These are phyloP conservation scores for Hyaloperonospora brassicae DNA, from an alignment of 352 stramenopile genomes.

Conservation along the genomic window DNA sequence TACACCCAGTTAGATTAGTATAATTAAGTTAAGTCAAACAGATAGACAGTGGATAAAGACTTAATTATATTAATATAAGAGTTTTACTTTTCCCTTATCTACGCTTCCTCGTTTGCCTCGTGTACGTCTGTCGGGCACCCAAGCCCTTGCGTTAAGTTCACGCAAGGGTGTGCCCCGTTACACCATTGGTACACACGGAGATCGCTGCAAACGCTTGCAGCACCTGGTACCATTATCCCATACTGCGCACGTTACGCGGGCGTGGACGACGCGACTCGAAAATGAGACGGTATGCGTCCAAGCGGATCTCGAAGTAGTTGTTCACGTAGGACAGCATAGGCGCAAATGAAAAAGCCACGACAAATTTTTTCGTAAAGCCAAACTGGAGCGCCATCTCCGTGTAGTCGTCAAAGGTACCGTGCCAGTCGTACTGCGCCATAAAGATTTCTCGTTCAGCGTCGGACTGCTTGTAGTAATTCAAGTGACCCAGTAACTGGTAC, in stretches of 20 bases:
- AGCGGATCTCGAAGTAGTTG: conserved; percentile 89
- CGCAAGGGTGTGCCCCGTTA: too few species aligned
- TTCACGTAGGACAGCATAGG: conserved; percentile 88
- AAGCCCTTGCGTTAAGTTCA: too few species aligned
- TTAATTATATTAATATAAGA: too few species aligned
- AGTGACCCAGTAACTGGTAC: conserved; percentile 49
- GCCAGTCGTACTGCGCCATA: conserved; percentile 76
- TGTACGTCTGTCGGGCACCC: too few species aligned
- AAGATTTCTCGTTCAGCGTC: conserved; percentile 67
- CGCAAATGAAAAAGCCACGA: conserved; percentile 89
- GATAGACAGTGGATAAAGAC: too few species aligned
- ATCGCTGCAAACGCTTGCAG: conserved; percentile 86
- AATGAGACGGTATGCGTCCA: conserved; percentile 83
- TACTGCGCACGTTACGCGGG: conserved; percentile 73
- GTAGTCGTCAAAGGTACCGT: conserved; percentile 89
- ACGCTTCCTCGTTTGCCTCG: too few species aligned
- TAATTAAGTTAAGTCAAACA: too few species aligned
- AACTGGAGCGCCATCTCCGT: conserved; percentile 89
- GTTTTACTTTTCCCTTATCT: too few species aligned
- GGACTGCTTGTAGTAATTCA: conserved; percentile 42
- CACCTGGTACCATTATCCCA: conserved; percentile 90
- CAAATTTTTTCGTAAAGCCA: conserved; percentile 86
- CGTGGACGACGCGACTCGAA: conserved; percentile 73
- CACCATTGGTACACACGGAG: conserved; percentile 89
- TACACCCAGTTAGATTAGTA: too few species aligned